A percentile compares a stretch with the other conserved stretches of the same genome.
phyloP scores from a whole-genome alignment of 495 filamentous ascomycete genomes.

The Aspergillus carlsbadensis region DNA sequence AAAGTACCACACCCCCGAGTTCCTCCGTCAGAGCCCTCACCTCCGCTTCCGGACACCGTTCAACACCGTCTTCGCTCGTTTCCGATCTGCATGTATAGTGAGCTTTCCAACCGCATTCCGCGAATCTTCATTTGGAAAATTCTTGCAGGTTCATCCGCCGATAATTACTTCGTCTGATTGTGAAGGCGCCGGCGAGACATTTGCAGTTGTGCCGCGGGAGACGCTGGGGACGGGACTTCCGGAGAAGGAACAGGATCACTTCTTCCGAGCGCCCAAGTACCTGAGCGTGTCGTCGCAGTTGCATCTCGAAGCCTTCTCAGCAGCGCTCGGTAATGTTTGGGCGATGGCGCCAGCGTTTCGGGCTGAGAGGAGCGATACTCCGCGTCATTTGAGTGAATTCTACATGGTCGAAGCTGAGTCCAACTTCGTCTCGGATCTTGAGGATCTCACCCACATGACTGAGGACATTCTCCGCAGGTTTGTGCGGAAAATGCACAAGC shows the following conservation, averaged over 20 bases:
- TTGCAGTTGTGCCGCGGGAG: slow-evolving; percentile 59
- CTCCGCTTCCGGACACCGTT: slow-evolving; percentile 80
- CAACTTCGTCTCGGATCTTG: slow-evolving; percentile 69
- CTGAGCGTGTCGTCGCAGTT: slow-evolving; percentile 94
- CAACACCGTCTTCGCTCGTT: slow-evolving; percentile 75
- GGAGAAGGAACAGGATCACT: slow-evolving; percentile 41
- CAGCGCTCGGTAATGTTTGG: slow-evolving; percentile 89
- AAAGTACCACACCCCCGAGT: slow-evolving; percentile 89
- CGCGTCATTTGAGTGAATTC: slow-evolving; percentile 93
- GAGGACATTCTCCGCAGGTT: slow-evolving; percentile 72
- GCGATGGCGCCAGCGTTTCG: slow-evolving; percentile 90
- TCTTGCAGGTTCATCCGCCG: slow-evolving; percentile 86
- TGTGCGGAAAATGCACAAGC: slow-evolving; percentile 52
- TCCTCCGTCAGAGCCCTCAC: slow-evolving; percentile 84
- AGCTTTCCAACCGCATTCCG: slow-evolving; percentile 72
- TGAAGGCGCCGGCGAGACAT: slow-evolving; percentile 96
- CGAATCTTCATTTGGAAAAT: slow-evolving; percentile 52
- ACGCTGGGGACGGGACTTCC: slow-evolving; percentile 25
- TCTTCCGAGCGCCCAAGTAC: slow-evolving; percentile 91
- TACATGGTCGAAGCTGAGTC: slow-evolving; percentile 97
- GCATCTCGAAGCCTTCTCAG: slow-evolving; percentile 89
- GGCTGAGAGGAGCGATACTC: slow-evolving; percentile 91
- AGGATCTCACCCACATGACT: slow-evolving; percentile 70
- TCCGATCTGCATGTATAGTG: slow-evolving; percentile 85
- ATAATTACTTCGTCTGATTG: slow-evolving; percentile 97